Evolutionary conservation across 805 yeast species (phyloP).

Genomic region (Lachancea sp.): DNA sequence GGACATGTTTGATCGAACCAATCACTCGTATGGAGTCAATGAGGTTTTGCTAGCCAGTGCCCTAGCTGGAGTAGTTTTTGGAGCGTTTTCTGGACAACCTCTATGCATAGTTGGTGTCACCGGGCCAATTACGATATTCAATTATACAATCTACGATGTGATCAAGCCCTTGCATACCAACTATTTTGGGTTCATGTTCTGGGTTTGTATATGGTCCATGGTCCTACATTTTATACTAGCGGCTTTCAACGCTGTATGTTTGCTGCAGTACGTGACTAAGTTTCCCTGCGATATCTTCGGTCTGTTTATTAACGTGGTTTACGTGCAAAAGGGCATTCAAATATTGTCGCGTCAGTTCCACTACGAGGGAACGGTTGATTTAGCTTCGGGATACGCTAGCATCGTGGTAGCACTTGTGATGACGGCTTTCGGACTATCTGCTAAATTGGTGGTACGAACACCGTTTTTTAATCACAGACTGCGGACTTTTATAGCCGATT

Average conservation of each 20-base stretch:
- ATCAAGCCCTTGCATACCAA: conserved; percentile 36
- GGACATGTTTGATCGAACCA: conserved; percentile 91
- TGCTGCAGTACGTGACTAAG: conserved; percentile 63
- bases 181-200: conserved; percentile 89
- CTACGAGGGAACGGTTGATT: conserved; percentile 29
- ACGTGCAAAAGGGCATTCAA: conserved; percentile 86
- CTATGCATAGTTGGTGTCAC: conserved; percentile 94
- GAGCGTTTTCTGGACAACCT: conserved; percentile 83
- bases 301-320: conserved; percentile 78
- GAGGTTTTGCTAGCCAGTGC: conserved; percentile 82
- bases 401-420: conserved; percentile 69
- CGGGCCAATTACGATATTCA: conserved; percentile 90
- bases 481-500: conserved; percentile 73
- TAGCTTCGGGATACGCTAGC: conserved; percentile 61
- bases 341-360: conserved; percentile 67
- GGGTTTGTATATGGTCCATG: conserved; percentile 92
- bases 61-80: conserved; percentile 83
- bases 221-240: conserved; percentile 72
- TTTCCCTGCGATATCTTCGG: conserved; percentile 94
- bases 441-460: conserved; percentile 43
- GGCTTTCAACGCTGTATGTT: conserved; percentile 56
- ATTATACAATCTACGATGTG: conserved; percentile 62
- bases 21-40: conserved; percentile 83
- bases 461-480: conserved; percentile 53
- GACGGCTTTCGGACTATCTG: conserved; percentile 71